Evolutionary conservation across 2,329 filamentous ascomycete species (phyloP).

Genomic region (Setomelanomma holmii): DNA sequence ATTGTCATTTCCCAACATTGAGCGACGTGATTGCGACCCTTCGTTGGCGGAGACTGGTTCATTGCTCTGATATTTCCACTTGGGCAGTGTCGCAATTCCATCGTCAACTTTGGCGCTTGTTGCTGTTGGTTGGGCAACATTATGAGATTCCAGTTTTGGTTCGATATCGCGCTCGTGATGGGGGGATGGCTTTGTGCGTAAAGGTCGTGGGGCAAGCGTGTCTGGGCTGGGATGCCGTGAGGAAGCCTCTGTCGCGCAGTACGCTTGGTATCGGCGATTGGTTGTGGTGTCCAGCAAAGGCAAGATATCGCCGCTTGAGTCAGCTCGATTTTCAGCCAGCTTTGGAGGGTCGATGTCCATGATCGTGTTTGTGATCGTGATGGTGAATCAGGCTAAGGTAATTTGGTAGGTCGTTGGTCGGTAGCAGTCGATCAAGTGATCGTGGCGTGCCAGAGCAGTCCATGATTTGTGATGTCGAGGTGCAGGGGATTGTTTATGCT

Average conservation of each 20-base stretch:
- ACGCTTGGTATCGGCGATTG: conserved; percentile 22
- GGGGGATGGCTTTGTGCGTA: not conserved
- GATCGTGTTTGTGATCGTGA: too few relatives aligned
- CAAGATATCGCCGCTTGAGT: conserved; percentile 6
- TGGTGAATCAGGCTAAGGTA: too few relatives aligned
- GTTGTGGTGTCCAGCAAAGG: not conserved
- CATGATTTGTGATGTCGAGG: conserved; percentile 1
- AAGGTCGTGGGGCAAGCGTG: conserved; percentile 10
- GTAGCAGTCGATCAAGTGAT: not conserved
- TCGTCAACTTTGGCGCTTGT: conserved; percentile 1
- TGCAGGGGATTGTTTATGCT: conserved; percentile 1
- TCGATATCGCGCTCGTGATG: not conserved
- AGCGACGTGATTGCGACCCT: not conserved
- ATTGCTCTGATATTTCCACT: conserved; percentile 4
- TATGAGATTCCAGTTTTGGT: not conserved
- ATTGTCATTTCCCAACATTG: conserved; percentile 11
- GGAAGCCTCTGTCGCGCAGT: conserved; percentile 26
- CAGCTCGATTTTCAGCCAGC: not conserved
- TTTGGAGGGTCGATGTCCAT: not conserved
- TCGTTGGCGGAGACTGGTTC: conserved; percentile 4
- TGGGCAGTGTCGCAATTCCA: not conserved
- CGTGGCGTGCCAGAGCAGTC: too few relatives aligned
- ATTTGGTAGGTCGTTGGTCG: too few relatives aligned
- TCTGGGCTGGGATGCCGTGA: conserved; percentile 25
- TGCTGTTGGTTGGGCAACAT: not conserved